These are phyloP conservation scores for Allantophomopsis cytisporea DNA, from an alignment of 2,329 filamentous ascomycete genomes.

Conservation along the genomic window DNA sequence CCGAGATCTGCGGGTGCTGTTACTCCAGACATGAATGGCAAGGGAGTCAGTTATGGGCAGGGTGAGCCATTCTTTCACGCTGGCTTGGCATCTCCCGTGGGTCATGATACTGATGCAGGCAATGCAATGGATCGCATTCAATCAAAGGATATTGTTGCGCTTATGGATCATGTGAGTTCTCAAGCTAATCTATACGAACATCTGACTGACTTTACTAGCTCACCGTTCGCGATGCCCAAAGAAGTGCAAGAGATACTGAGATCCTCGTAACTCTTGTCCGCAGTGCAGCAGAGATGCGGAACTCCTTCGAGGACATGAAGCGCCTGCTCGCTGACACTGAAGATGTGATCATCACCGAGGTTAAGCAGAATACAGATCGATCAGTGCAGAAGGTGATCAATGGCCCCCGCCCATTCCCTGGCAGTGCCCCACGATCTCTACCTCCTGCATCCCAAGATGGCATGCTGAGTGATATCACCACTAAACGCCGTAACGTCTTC, in stretches of 20 bases:
- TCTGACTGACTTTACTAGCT: slow-evolving; percentile 32
- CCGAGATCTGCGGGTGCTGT: slow-evolving; percentile 33
- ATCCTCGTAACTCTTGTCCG: slow-evolving; percentile 90
- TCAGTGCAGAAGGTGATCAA: slow-evolving; percentile 71
- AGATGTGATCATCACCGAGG: slow-evolving; percentile 72
- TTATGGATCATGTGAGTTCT: slow-evolving; percentile 80
- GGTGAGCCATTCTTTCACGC: slow-evolving; percentile 57
- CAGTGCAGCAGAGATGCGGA: slow-evolving; percentile 92
- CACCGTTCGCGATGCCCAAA: slow-evolving; percentile 90
- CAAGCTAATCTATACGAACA: not conserved
- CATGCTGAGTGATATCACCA: slow-evolving; percentile 38
- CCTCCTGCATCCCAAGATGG: slow-evolving; percentile 35
- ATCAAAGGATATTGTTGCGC: slow-evolving; percentile 87
- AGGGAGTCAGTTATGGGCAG: slow-evolving; percentile 30
- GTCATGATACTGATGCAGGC: slow-evolving; percentile 77
- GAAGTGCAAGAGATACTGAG: slow-evolving; percentile 91
- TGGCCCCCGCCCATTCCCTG: slow-evolving; percentile 74
- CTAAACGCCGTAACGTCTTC: slow-evolving; percentile 89
- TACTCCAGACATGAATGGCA: slow-evolving; percentile 28
- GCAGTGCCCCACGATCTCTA: slow-evolving; percentile 30
- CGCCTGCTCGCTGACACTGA: slow-evolving; percentile 83
- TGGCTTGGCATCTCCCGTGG: slow-evolving; percentile 71
- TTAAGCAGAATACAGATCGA: slow-evolving; percentile 79
- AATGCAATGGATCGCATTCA: slow-evolving; percentile 83
- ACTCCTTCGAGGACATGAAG: slow-evolving; percentile 91